Conservation (phyloP, 2,329 filamentous ascomycete species). For the Diaporthe humulicola region DNA sequence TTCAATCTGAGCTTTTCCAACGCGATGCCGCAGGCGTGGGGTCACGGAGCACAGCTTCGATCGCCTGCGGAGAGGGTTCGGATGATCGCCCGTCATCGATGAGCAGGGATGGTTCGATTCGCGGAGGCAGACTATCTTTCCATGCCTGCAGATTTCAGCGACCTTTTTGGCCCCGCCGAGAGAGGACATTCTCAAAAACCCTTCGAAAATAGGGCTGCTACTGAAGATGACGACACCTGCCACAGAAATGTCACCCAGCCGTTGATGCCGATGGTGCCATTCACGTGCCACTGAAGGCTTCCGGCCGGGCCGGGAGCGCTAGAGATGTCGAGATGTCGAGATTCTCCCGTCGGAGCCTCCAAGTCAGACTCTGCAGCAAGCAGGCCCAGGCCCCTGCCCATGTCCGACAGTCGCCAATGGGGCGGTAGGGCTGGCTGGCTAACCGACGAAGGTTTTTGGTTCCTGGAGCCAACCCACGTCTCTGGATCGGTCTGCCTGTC, state of each 20-base stretch:
- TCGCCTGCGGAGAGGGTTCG: constrained; percentile 26
- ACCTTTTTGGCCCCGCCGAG: not conserved
- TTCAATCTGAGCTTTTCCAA: not conserved
- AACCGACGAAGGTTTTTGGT: constrained; percentile 13
- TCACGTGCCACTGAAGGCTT: not conserved
- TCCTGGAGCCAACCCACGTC: constrained; percentile 25
- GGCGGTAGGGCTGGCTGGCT: constrained; percentile 13
- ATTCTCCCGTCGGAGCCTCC: constrained; percentile 4
- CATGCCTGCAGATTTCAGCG: constrained; percentile 9
- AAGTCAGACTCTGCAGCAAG: not conserved
- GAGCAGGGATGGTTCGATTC: constrained; percentile 19
- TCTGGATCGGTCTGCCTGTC: constrained; percentile 15
- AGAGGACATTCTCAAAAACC: not conserved
- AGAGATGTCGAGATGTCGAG: not conserved
- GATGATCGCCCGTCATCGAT: constrained; percentile 24
- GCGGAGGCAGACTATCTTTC: not conserved
- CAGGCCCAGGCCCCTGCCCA: constrained; percentile 14
- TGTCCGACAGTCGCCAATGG: constrained; percentile 31
- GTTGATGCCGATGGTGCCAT: not conserved
- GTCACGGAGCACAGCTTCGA: constrained; percentile 17
- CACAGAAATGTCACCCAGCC: not conserved
- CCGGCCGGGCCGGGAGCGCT: constrained; percentile 5
- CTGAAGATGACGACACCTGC: not conserved
- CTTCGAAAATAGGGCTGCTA: not conserved
- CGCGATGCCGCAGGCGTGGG: constrained; percentile 19